These are phyloP conservation scores for Microthyrium microscopicum DNA, from an alignment of 2,329 filamentous ascomycete species.

Conservation along the genomic window DNA sequence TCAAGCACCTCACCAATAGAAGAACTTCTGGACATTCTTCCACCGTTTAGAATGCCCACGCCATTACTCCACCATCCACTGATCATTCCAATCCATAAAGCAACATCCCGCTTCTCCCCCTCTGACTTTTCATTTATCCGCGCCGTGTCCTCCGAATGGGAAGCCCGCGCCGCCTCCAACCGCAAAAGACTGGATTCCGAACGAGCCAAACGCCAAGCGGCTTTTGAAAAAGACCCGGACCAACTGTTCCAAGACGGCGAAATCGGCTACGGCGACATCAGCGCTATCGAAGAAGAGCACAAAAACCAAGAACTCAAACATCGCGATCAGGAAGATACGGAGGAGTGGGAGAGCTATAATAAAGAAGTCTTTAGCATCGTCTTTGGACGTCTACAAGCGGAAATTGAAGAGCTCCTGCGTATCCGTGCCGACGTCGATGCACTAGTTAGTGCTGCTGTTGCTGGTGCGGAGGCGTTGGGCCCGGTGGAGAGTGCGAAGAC, in stretches of 20 bases:
- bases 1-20: background rate
- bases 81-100: conserved; percentile 13
- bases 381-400: conserved; percentile 30
- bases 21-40: conserved; percentile 11
- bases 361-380: conserved; percentile 32
- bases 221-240: conserved; percentile 35
- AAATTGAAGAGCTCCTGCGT: conserved; percentile 31
- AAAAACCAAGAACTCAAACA: conserved; percentile 33
- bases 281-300: conserved; percentile 36
- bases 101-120: conserved; percentile 10
- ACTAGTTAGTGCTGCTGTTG: conserved; percentile 17
- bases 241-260: conserved; percentile 38
- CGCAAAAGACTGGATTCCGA: conserved; percentile 31
- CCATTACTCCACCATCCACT: conserved; percentile 10
- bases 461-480: conserved; percentile 3
- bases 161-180: conserved; percentile 25
- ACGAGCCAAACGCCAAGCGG: conserved; percentile 32
- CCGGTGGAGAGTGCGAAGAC: conserved; percentile 17
- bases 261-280: conserved; percentile 41
- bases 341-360: conserved; percentile 34
- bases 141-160: conserved; percentile 24
- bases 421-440: conserved; percentile 27
- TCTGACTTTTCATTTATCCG: conserved; percentile 12
- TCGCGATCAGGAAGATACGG: conserved; percentile 35
- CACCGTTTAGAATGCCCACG: conserved; percentile 12